A percentile compares a stretch with the other conserved stretches of the same genome.
Evolutionary conservation across 2,329 filamentous ascomycete species (phyloP).

Genomic region (Camillea tinctor): DNA sequence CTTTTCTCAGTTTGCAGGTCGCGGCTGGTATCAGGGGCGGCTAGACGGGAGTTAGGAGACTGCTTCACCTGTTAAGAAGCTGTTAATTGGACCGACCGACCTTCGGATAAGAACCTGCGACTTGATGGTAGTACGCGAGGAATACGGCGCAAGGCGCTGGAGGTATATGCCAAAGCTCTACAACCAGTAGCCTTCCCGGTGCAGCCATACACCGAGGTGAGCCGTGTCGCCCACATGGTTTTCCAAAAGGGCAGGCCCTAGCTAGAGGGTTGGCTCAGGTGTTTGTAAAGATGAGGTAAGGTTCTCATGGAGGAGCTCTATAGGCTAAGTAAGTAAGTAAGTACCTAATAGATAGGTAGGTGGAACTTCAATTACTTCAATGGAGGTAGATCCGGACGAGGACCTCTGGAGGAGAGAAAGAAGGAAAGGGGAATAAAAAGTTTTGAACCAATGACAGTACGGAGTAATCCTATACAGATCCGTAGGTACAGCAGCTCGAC

Average conservation of each 20-base stretch:
- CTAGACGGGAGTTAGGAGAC: slow-evolving; percentile 17
- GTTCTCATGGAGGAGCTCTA: neutral
- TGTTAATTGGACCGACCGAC: slow-evolving; percentile 20
- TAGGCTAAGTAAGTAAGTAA: too few species aligned
- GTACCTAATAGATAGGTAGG: too few species aligned
- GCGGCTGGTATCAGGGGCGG: slow-evolving; percentile 16
- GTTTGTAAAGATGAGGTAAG: slow-evolving; percentile 2
- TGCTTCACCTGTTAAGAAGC: slow-evolving; percentile 2
- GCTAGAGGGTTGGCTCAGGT: neutral
- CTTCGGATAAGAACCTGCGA: slow-evolving; percentile 21
- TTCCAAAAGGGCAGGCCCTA: neutral
- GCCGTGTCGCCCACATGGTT: slow-evolving; percentile 29
- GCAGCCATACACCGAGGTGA: slow-evolving; percentile 21
- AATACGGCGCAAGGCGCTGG: slow-evolving; percentile 7
- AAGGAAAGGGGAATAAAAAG: too few species aligned
- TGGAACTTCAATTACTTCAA: too few species aligned
- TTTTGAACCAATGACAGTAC: too few species aligned
- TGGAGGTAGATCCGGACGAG: too few species aligned
- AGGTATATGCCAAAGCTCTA: slow-evolving; percentile 1
- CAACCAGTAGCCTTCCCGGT: slow-evolving; percentile 10
- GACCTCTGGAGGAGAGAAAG: too few species aligned
- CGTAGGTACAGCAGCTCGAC: too few species aligned
- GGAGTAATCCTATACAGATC: too few species aligned
- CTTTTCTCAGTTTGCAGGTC: slow-evolving; percentile 33
- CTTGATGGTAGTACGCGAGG: slow-evolving; percentile 11